Base-by-base conservation (phyloP, 495 filamentous ascomycete species). In the Platismatia glauca region DNA sequence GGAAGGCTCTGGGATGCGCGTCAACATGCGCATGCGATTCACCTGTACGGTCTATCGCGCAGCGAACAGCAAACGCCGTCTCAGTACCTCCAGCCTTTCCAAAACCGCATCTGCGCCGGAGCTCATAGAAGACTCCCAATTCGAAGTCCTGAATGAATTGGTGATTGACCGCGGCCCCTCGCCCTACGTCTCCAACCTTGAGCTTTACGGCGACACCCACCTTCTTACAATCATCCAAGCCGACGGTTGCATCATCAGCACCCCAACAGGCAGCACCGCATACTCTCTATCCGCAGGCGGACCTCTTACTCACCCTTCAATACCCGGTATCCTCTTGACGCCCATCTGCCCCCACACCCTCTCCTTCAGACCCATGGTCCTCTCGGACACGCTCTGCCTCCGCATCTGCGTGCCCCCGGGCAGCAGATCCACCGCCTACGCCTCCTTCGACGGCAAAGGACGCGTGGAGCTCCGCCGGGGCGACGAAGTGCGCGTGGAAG, bases 321-420 rank as follows among this genome's bases (percentile, higher is more conserved):
- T 98, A 62, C 95, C 94, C 11, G 94, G 91, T 68, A 97, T 98
- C 71, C 89, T 97, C 18, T 84, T 98, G 55, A 97, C 95, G 4
- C 95, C 95, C 0, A 98, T 98, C 71, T 98, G 94, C 73, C 92
- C 94, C 20, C 94, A 98, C 72, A 97, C 92, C 0, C 81, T 98
- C 24, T 95, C 90, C 41, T 97, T 98, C 84, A 84, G 94, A 13
- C 94, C 94, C 37, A 96, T 98, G 89, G 88, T 98, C n/a, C 85
- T 98, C n/a, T 93, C 89, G 39, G 94, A 98, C 73, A 93, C 86
- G 41, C 86, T 96, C 74, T 84, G 92, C 31, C 82, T 98, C 52
- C 90, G 90, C 57, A 86, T 97, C 61, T 88, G 87, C 29, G 86
- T 98, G 29, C 94, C 94, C 0, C 81, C 82, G 53, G 81, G 86